Evolutionary conservation across 345 rosid species (phyloP).

Genomic region (Boechera divaricarpa): DNA sequence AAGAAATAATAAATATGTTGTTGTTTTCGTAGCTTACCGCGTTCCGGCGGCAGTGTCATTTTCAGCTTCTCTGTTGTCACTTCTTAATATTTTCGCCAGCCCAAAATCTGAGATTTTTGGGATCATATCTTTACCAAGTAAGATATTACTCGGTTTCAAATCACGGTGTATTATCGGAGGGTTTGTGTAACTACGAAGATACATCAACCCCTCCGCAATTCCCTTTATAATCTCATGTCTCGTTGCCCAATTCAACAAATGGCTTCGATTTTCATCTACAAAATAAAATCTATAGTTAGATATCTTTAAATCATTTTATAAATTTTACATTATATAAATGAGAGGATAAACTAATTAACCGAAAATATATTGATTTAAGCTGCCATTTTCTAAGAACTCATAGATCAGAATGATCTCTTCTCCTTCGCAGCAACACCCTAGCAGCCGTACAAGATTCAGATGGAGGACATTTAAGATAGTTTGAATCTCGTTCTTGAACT

Average conservation of each 20-base stretch:
- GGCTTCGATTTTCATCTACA: neutral
- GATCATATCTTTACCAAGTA: neutral
- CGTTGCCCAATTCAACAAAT: neutral
- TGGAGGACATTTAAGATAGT: neutral
- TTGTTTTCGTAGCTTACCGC: neutral
- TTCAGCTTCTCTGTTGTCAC: neutral
- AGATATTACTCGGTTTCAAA: neutral
- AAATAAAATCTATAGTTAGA: neutral
- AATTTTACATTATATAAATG: neutral
- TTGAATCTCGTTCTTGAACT: neutral
- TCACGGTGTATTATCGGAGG: neutral
- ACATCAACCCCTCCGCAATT: neutral
- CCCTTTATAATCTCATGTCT: neutral
- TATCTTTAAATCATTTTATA: neutral
- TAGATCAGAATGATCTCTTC: neutral
- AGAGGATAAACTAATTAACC: neutral
- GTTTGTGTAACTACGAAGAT: neutral
- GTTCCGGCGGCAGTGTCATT: neutral
- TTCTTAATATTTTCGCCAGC: neutral
- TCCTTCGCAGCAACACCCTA: neutral
- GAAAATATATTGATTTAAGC: neutral
- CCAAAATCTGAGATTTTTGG: constrained; percentile 8
- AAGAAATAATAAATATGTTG: too few species aligned
- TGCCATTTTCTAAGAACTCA: neutral
- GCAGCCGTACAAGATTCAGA: neutral